Evolutionary conservation across 139 green algal genomes (phyloP).

Genomic region (Haematococcus sp.): DNA sequence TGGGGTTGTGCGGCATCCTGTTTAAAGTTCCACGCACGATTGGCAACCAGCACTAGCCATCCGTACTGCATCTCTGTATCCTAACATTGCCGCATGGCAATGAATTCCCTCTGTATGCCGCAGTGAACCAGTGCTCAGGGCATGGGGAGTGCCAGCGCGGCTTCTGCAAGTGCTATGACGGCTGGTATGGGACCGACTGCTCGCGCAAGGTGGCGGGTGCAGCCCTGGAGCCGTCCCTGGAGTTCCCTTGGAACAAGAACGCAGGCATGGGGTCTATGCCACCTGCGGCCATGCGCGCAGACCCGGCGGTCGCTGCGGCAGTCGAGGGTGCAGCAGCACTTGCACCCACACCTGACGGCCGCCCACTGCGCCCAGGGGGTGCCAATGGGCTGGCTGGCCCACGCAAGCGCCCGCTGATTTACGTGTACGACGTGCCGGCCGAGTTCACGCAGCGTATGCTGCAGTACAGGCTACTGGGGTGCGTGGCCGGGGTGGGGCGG

Average conservation of each 20-base stretch:
- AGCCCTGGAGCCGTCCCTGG: slow-evolving; percentile 11
- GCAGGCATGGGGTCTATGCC: not conserved
- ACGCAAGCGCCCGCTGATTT: slow-evolving; percentile 4
- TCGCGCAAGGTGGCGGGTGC: slow-evolving; percentile 23
- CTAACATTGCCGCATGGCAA: too few relatives aligned
- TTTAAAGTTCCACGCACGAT: too few relatives aligned
- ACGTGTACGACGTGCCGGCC: slow-evolving; percentile 24
- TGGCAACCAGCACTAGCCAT: too few relatives aligned
- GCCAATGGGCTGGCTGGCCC: too few relatives aligned
- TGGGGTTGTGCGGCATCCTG: too few relatives aligned
- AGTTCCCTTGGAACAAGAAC: too few relatives aligned
- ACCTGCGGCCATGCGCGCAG: not conserved
- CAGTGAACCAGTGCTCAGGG: slow-evolving; percentile 56
- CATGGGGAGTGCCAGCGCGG: slow-evolving; percentile 48
- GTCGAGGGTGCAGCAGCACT: too few relatives aligned
- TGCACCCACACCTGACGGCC: too few relatives aligned
- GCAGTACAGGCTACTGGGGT: slow-evolving; percentile 50
- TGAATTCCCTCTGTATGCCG: too few relatives aligned
- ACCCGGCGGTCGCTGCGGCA: not conserved
- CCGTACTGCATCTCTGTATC: too few relatives aligned
- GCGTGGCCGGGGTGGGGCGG: not conserved
- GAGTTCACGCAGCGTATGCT: slow-evolving; percentile 45
- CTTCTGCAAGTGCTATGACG: slow-evolving; percentile 60
- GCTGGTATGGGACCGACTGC: slow-evolving; percentile 49
- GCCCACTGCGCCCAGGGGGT: too few relatives aligned